Evolutionary conservation across 306 rosid genomes (phyloP), one percentile per base, ranked within the genome.

Genomic region (Fragaria iinumae): DNA sequence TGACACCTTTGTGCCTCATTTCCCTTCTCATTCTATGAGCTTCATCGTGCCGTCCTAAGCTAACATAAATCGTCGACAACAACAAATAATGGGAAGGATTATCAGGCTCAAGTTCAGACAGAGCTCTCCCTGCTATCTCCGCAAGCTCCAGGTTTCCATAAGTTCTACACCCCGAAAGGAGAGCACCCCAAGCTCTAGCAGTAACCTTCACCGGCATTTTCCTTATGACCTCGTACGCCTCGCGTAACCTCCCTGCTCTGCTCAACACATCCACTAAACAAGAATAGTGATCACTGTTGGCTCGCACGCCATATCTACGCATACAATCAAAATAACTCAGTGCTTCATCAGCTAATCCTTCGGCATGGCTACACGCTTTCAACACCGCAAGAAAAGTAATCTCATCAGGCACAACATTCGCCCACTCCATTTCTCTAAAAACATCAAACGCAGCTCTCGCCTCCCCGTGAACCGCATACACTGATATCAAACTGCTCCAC

Each of bases 111-210:
- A 90, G 83, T 83, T 90, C 85, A 0, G 82, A 80, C 81, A 90
- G 84, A 66, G 93, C 93, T 47, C 73, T 83, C 41, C 80, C 96
- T 1, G 96, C 96, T 70, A 87, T 84, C 85, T 92, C 91, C 4
- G 89, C 96, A 78, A 92, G 75, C 76, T 83, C 82, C 64, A 87
- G 56, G 59, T 92, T 86, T 23, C 93, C 97, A 53, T 84, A 83
- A 57, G 83, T 87, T 81, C 88, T 81, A 77, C 97, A 92, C 49
- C 93, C 96, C 73, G 93, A 93, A 7, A 92, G 93, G 23, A 92
- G 86, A 5, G 92, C 92, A 23, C 93, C 92, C 97, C 97, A 92
- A 20, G 92, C 93, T 78, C 86, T 89, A 10, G 87, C 93, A 36
- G 93, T 92, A 67, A 76, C 97, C 84, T 80, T 85, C 76, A 89